Evolutionary conservation across 2,329 filamentous ascomycete species (phyloP), one percentile per base, ranked within the genome.

Genomic region (Aphanoascus verrucosus): DNA sequence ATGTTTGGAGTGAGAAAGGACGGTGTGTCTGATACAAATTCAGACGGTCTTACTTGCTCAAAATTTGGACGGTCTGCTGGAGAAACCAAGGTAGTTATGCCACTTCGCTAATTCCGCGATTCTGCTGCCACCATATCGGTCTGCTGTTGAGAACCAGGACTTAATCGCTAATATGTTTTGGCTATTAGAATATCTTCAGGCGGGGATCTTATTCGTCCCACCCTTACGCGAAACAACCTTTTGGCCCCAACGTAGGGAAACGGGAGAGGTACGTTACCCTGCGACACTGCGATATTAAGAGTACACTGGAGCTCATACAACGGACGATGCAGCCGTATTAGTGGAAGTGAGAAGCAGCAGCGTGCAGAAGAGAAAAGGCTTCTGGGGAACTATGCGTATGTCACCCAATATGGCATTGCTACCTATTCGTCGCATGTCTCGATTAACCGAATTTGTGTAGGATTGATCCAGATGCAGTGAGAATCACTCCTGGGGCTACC

Each of bases 1-100:
- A 56, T 54, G 57, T 60, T 60, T 60, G 57, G 58, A 52, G 49
- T 57, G 56, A 61, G 59, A 48, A 58, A 60, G 56, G 55, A 44
- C 50, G 44, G 17, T 45, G 17, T 28, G 23, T 17, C 11, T 4
- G 32, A 37, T 31, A 38, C 17, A 6, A 53, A 14, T 35, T 19
- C 35, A n/a, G 34, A 37, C 28, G 48, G 35, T 28, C 35, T 9
- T 48, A n/a, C 49, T 53, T 15, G 51, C 43, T 54, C 19, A 48
- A 47, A 11, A 40, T 49, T 51, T 15, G 38, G 20, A 14, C 15
- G 40, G 42, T 35, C 43, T 23, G 9, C 14, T 9, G 37, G 37
- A 43, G 49, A 43, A n/a, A 15, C 31, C 15, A 49, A 38, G 17
- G 46, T 49, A n/a, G n/a, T n/a, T n/a, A 11, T 12, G 46, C 5